These are phyloP conservation scores for Aspergillus pseudoviridinutans DNA, from an alignment of 2,329 filamentous ascomycete genomes.

Conservation along the genomic window DNA sequence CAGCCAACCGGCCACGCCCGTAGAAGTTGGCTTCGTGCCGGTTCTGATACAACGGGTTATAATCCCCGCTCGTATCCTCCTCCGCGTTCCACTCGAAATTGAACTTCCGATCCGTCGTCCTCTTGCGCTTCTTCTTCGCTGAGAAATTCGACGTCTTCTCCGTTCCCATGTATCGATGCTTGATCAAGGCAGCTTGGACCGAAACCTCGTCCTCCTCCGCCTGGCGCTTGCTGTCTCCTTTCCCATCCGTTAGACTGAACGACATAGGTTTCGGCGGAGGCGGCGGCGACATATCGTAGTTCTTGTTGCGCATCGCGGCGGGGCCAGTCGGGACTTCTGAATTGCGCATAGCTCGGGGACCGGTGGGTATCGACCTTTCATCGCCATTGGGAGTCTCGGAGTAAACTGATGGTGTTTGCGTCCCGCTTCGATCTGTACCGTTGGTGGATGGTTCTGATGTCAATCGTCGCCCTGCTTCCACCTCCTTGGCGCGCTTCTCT, in stretches of 20 bases:
- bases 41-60: conserved; percentile 75
- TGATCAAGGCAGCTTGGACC: conserved; percentile 69
- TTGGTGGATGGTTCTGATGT: conserved; percentile 40
- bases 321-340: conserved; percentile 62
- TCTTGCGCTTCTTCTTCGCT: conserved; percentile 89
- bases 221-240: conserved; percentile 39
- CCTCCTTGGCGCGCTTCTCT: conserved; percentile 71
- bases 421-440: conserved; percentile 22
- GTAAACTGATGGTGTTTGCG: conserved; percentile 10
- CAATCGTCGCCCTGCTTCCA: conserved; percentile 56
- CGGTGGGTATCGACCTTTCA: conserved; percentile 57
- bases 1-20: conserved; percentile 63
- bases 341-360: conserved; percentile 63
- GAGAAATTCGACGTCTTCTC: conserved; percentile 89
- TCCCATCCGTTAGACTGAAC: conserved; percentile 30
- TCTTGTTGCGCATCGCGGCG: conserved; percentile 56
- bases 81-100: conserved; percentile 98
- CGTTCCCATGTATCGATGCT: conserved; percentile 85
- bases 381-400: conserved; percentile 24
- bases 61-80: conserved; percentile 82
- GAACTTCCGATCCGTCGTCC: conserved; percentile 94
- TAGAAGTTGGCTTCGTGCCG: conserved; percentile 66
- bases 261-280: conserved; percentile 35
- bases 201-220: conserved; percentile 55
- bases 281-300: conserved; percentile 52